These are phyloP conservation scores for Fragilariopsis cylindrus DNA, from an alignment of 108 stramenopile genomes.

Conservation along the genomic window DNA sequence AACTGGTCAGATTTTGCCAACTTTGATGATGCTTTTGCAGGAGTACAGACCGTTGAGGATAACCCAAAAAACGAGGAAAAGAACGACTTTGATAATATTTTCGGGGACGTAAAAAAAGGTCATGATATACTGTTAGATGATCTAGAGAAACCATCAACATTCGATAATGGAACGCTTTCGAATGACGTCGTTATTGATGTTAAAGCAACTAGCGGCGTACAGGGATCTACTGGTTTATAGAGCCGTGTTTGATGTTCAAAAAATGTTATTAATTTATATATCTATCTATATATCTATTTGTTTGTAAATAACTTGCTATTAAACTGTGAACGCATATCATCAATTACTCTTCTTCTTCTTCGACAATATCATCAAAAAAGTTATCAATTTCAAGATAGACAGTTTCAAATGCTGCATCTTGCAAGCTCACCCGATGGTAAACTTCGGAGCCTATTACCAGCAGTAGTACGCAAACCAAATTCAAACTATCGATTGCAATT, in stretches of 20 bases:
- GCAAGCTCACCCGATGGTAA: slow-evolving; percentile 75
- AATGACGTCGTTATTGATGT: background rate
- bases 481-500: slow-evolving; percentile 57
- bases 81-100: slow-evolving; percentile 26
- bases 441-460: slow-evolving; percentile 80
- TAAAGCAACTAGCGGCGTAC: background rate
- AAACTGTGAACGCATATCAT: no score
- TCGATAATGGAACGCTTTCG: background rate
- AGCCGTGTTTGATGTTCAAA: slow-evolving; percentile 1
- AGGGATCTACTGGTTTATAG: background rate
- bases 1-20: slow-evolving; percentile 65
- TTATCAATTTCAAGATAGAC: slow-evolving; percentile 68
- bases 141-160: slow-evolving; percentile 13
- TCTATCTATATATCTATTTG: background rate
- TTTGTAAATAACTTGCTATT: background rate
- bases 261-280: background rate
- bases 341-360: background rate
- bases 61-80: slow-evolving; percentile 7
- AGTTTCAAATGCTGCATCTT: slow-evolving; percentile 78
- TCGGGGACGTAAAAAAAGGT: slow-evolving; percentile 29
- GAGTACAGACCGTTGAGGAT: background rate
- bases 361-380: slow-evolving; percentile 57
- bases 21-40: slow-evolving; percentile 64
- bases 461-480: slow-evolving; percentile 63
- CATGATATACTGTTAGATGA: slow-evolving; percentile 33